A percentile compares a stretch with the other conserved stretches of the same genome.
These are phyloP conservation scores for Onygenales sp. DNA, from an alignment of 2,329 filamentous ascomycete species.

Conservation along the genomic window DNA sequence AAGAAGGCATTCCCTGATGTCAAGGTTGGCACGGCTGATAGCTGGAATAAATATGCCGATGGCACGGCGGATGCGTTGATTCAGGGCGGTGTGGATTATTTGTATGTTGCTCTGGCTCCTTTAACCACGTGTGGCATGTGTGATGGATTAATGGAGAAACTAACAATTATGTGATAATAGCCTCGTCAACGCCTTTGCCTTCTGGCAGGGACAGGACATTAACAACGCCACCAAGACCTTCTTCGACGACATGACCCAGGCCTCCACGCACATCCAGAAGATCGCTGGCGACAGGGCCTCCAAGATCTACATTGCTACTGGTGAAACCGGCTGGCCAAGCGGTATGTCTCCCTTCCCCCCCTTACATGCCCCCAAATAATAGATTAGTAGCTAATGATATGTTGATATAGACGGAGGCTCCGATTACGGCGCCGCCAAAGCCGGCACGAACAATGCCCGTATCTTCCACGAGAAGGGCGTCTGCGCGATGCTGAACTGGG, in stretches of 20 bases:
- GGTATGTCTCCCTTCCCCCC: constrained; percentile 20
- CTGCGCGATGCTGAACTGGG: constrained; percentile 56
- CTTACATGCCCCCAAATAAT: not conserved
- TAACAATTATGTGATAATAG: constrained; percentile 15
- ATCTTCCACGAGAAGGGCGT: constrained; percentile 54
- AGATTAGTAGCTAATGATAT: not conserved
- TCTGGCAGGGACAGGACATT: constrained; percentile 58
- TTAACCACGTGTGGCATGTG: not conserved
- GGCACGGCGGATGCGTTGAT: constrained; percentile 58
- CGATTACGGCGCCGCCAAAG: constrained; percentile 52
- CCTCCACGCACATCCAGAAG: constrained; percentile 52
- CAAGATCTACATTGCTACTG: constrained; percentile 57
- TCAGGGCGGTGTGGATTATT: constrained; percentile 48
- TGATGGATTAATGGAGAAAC: not conserved
- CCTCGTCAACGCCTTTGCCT: constrained; percentile 61
- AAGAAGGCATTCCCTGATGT: constrained; percentile 44
- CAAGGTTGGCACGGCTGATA: constrained; percentile 59
- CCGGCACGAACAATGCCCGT: constrained; percentile 49
- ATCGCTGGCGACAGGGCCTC: constrained; percentile 43
- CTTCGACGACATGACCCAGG: constrained; percentile 58
- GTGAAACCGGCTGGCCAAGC: constrained; percentile 60
- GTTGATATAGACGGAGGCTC: constrained; percentile 39
- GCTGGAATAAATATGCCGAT: constrained; percentile 63
- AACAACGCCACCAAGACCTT: constrained; percentile 52
- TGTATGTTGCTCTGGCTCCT: constrained; percentile 26